Conservation (phyloP, 257 asterid genomes). For the Lycium ferocissimum region DNA sequence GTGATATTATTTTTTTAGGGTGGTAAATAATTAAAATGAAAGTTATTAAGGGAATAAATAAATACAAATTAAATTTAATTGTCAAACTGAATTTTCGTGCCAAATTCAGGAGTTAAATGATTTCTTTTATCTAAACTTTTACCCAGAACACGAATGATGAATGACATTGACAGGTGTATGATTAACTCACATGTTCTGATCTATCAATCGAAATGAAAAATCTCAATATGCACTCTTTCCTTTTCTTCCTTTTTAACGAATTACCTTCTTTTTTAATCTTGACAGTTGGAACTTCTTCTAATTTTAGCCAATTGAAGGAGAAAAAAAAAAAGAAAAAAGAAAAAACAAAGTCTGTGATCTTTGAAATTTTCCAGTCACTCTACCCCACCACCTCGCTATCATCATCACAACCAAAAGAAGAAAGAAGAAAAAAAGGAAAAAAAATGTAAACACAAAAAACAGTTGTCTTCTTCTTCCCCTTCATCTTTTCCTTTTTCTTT, state of each 20-base stretch:
- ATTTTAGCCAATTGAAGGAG: not conserved
- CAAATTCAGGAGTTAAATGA: no score
- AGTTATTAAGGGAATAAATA: no score
- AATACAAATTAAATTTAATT: no score
- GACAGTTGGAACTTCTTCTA: conserved; percentile 2
- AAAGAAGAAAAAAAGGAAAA: not conserved
- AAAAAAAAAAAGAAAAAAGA: not conserved
- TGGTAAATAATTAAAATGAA: no score
- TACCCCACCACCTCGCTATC: conserved; percentile 18
- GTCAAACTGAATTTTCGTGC: no score
- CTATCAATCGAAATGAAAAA: not conserved
- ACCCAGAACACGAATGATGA: not conserved
- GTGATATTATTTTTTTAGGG: no score
- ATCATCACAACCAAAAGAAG: conserved; percentile 22
- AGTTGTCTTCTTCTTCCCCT: conserved; percentile 34
- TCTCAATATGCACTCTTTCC: not conserved
- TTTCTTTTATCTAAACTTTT: no score
- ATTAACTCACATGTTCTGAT: not conserved
- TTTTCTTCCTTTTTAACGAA: not conserved
- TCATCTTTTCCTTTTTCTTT: conserved; percentile 30
- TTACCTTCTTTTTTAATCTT: not conserved
- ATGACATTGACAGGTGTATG: not conserved
- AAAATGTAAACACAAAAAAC: conserved; percentile 38
- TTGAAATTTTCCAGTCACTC: conserved; percentile 22
- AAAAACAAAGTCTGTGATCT: not conserved